Evolutionary conservation across 305 asterid species (phyloP), one percentile per base, ranked within the genome.

Genomic region (Plantago rigida): DNA sequence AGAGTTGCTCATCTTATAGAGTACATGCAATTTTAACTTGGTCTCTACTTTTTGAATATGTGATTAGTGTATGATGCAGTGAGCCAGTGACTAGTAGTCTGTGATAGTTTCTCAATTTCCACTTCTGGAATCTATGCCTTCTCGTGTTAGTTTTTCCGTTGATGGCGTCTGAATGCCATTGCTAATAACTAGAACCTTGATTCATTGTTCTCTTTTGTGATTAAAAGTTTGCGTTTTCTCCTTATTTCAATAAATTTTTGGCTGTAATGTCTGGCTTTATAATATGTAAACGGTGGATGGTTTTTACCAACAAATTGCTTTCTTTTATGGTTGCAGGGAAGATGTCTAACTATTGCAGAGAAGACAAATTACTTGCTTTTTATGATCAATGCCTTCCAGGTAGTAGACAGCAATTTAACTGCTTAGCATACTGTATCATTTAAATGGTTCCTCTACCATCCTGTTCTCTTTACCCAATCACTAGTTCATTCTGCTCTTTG

Each of bases 381-480:
- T 71, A 89, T 92, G 97, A 92, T 92, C 77, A 89, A 92, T 79
- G 88, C 93, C 49, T 92, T 92, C 72, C 99, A 92, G 98, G 99
- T 92, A 80, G 56, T 55, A 22, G 44, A 60, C 45, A 46, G 56
- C 56, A 58, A 28, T 15, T 57, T 69, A 13, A 36, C 11, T 13
- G 24, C 14, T 11, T 52, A 24, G 36, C 41, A 10, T 10, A 11
- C 14, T 59, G 12, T 28, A 13, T 29, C 12, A 46, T 66, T 68
- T 59, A 28, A 13, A 9, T 5, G 7, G 6, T 15, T 46, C n/a
- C 5, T 22, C 29, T 22, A 44, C 24, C 26, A 26, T n/a, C 22
- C 51, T 51, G 50, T 57, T 63, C 63, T 47, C 65, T 65, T 57
- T 57, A 46, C 65, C 28, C 50, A 61, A 56, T 66, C 41, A 61